phyloP scores from a whole-genome alignment of 345 rosid species.

The Eucalyptus tenuipes region DNA sequence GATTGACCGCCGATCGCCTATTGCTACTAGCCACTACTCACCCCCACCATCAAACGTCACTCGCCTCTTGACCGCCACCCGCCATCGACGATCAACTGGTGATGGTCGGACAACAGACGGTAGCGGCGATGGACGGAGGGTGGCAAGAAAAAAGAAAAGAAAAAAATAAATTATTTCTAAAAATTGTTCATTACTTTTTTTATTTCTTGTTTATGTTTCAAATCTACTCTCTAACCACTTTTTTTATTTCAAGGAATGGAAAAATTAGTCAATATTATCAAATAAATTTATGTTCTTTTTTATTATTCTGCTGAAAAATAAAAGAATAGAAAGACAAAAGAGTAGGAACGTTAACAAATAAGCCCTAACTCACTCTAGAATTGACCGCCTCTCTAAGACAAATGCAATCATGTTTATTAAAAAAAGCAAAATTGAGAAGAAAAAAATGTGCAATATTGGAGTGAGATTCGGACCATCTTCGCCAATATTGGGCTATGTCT shows the following conservation, averaged over 20 bases:
- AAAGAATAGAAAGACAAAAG: rapidly evolving
- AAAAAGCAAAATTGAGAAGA: not conserved
- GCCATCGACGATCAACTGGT: rapidly evolving
- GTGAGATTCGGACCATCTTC: not conserved
- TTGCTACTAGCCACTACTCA: rapidly evolving
- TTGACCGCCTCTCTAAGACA: rapidly evolving
- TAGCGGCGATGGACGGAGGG: too few species aligned
- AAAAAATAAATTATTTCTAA: too few species aligned
- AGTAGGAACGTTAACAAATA: rapidly evolving
- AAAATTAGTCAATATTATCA: too few species aligned
- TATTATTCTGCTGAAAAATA: too few species aligned
- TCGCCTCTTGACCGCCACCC: too few species aligned
- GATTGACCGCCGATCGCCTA: too few species aligned
- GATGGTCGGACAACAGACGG: rapidly evolving
- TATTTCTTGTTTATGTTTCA: rapidly evolving
- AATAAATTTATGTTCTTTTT: rapidly evolving
- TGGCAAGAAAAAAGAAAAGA: too few species aligned
- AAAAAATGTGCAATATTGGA: not conserved
- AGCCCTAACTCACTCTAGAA: too few species aligned
- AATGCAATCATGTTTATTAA: not conserved
- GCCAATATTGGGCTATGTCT: too few species aligned
- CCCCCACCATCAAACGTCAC: rapidly evolving
- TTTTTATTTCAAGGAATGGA: rapidly evolving
- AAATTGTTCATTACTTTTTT: rapidly evolving
- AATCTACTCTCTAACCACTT: rapidly evolving